Conservation (phyloP, 2,329 filamentous ascomycete species). For the Xylaria sp. region DNA sequence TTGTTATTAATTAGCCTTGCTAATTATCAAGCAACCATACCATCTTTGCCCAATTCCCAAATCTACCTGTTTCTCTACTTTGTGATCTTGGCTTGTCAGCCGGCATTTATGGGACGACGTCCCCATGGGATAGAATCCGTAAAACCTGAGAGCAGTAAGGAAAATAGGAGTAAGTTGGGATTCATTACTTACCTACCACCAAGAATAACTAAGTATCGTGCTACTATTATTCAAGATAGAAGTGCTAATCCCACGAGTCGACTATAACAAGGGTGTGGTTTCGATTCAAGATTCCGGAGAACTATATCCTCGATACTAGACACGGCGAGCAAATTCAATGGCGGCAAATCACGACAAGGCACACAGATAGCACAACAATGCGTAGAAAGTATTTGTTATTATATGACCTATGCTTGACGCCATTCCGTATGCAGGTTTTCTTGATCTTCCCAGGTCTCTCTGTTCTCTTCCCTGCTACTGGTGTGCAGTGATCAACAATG, state of each 20-base stretch:
- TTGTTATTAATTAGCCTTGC: neutral
- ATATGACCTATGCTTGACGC: slow-evolving; percentile 21
- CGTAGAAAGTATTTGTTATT: slow-evolving; percentile 25
- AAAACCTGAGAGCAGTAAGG: neutral
- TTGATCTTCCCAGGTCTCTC: slow-evolving; percentile 8
- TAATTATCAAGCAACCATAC: neutral
- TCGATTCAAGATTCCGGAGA: neutral
- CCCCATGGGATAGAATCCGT: neutral
- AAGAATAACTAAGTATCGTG: too few species aligned
- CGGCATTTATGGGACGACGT: neutral
- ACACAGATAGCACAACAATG: neutral
- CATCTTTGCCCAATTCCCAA: neutral
- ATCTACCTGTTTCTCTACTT: neutral
- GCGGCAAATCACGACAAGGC: neutral
- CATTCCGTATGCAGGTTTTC: slow-evolving; percentile 26
- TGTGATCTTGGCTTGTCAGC: neutral
- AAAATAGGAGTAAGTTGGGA: neutral
- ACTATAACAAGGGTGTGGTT: neutral
- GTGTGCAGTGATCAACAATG: slow-evolving; percentile 1
- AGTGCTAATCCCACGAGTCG: neutral
- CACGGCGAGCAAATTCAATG: neutral
- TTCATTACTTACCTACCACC: neutral
- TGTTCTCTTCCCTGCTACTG: slow-evolving; percentile 7
- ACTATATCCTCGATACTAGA: neutral
- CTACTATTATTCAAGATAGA: too few species aligned